phyloP scores from a whole-genome alignment of 345 rosid genomes.

The Camelina hispida region DNA sequence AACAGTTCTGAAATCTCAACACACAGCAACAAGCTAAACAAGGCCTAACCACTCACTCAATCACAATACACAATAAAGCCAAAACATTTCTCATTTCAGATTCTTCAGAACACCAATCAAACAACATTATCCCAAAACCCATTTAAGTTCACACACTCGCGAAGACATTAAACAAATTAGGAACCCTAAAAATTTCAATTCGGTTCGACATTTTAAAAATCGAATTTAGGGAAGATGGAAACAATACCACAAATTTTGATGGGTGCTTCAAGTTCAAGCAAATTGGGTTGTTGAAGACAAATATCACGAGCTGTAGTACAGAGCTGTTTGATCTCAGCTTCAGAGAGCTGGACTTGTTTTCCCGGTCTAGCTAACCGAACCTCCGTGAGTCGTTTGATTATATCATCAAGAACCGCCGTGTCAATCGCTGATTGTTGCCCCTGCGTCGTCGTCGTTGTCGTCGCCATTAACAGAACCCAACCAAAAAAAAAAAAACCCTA shows the following conservation, averaged over 20 bases:
- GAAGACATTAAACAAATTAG: background rate
- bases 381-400: conserved; percentile 80
- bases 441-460: conserved; percentile 55
- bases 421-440: conserved; percentile 62
- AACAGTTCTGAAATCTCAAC: background rate
- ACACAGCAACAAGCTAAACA: conserved; percentile 21
- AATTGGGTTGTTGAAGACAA: conserved; percentile 79
- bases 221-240: background rate
- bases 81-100: background rate
- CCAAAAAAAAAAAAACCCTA: conserved; percentile 31
- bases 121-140: conserved; percentile 26
- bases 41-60: conserved; percentile 9
- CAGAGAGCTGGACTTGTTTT: conserved; percentile 92
- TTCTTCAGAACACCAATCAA: conserved; percentile 15
- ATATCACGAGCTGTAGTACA: conserved; percentile 77
- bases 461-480: conserved; percentile 52
- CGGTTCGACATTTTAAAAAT: background rate
- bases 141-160: conserved; percentile 7
- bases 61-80: conserved; percentile 2
- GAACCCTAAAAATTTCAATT: background rate
- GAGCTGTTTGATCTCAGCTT: conserved; percentile 91
- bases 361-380: conserved; percentile 90
- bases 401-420: conserved; percentile 69
- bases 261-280: conserved; percentile 96
- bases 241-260: conserved; percentile 89